These are phyloP conservation scores for Hyphopichia khmerensis DNA, from an alignment of 1,139 yeast genomes.

Conservation along the genomic window DNA sequence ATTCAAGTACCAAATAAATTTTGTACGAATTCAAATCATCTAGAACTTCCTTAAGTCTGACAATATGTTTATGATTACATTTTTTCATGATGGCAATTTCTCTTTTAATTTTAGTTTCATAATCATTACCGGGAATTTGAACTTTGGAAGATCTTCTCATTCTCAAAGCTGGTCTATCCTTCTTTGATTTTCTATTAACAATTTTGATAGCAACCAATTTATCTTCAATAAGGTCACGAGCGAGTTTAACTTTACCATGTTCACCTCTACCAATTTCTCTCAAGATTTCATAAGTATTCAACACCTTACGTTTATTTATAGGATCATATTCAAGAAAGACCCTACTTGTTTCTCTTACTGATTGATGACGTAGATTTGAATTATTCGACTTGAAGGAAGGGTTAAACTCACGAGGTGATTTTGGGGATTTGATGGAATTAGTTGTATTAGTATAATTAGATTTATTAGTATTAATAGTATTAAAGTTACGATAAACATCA, in stretches of 20 bases:
- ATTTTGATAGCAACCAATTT: conserved; percentile 90
- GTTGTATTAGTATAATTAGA: not conserved
- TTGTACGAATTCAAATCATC: conserved; percentile 85
- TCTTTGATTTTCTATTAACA: conserved; percentile 69
- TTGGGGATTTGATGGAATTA: not conserved
- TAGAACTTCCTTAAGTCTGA: conserved; percentile 79
- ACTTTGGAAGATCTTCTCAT: conserved; percentile 35
- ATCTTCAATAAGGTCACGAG: conserved; percentile 66
- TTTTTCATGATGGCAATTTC: conserved; percentile 97
- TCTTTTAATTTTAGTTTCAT: conserved; percentile 73
- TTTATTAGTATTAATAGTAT: not conserved
- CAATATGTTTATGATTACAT: conserved; percentile 89
- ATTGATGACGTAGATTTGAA: not conserved
- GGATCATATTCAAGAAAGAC: conserved; percentile 90
- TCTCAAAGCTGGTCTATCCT: conserved; percentile 52
- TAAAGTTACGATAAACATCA: not conserved
- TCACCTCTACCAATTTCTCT: conserved; percentile 92
- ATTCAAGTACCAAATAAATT: conserved; percentile 88
- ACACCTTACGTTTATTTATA: conserved; percentile 72
- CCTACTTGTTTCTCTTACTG: conserved; percentile 79
- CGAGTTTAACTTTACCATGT: conserved; percentile 95
- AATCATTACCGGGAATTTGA: conserved; percentile 22
- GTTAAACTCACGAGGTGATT: not conserved
- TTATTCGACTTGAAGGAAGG: not conserved
- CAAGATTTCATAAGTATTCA: conserved; percentile 88